phyloP scores from a whole-genome alignment of 495 filamentous ascomycete species.

The Aspergillus diversus region DNA sequence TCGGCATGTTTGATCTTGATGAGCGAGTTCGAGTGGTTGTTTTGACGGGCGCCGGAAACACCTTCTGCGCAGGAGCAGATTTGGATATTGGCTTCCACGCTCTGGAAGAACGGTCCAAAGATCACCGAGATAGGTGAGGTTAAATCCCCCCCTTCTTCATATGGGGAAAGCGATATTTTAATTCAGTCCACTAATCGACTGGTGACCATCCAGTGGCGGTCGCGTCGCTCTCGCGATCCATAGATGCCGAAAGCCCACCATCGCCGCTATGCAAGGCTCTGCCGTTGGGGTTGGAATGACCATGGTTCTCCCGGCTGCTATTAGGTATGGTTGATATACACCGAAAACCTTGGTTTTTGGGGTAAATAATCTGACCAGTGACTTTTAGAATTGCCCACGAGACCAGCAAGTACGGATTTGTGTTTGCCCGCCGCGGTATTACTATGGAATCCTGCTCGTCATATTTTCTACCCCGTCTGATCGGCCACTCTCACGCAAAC shows the following conservation, averaged over 20 bases:
- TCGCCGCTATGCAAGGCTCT: slow-evolving; percentile 66
- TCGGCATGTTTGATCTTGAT: slow-evolving; percentile 57
- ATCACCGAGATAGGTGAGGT: slow-evolving; percentile 53
- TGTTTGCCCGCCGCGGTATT: slow-evolving; percentile 64
- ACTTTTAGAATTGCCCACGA: slow-evolving; percentile 50
- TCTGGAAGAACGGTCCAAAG: slow-evolving; percentile 33
- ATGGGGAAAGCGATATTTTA: not conserved
- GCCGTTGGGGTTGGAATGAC: slow-evolving; percentile 71
- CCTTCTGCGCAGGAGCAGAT: slow-evolving; percentile 71
- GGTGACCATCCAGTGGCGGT: slow-evolving; percentile 30
- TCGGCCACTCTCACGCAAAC: slow-evolving; percentile 60
- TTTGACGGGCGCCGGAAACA: slow-evolving; percentile 60
- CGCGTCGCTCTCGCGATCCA: slow-evolving; percentile 61
- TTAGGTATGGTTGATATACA: slow-evolving; percentile 36
- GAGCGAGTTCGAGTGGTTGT: slow-evolving; percentile 61
- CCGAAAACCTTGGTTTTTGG: too few species aligned
- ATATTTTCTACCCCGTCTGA: slow-evolving; percentile 65
- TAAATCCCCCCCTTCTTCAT: not conserved
- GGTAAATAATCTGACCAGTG: too few species aligned
- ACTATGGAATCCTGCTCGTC: slow-evolving; percentile 64
- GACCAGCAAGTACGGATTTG: slow-evolving; percentile 63
- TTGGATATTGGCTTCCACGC: slow-evolving; percentile 55
- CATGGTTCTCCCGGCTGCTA: slow-evolving; percentile 64
- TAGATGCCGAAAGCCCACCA: slow-evolving; percentile 64
- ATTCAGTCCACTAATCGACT: not conserved